Evolutionary conservation across 2,329 filamentous ascomycete genomes (phyloP), one percentile per base, ranked within the genome.

Genomic region (Cercospora sojina): DNA sequence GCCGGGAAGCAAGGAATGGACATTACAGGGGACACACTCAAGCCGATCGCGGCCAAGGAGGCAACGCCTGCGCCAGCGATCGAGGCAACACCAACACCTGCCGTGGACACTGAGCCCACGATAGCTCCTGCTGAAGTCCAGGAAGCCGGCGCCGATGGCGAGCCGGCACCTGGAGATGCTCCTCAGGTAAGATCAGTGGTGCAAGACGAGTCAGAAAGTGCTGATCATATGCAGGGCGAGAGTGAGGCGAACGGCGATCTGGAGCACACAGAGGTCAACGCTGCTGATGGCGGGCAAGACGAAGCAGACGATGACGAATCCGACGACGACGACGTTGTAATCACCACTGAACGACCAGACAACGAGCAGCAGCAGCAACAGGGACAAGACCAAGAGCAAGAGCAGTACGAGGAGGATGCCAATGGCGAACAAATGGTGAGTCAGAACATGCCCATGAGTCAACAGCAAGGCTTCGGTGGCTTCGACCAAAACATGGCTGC

Each of bases 1-100:
- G 91, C 96, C 79, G 96, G 96, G 84, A 82, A 75, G 69, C 71
- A 73, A n/a, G 67, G 65, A 35, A 73, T 66, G 47, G 73, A 72
- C 7, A 64, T 64, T 43, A 70, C 58, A 20, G 74, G 65, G 49
- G 62, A 64, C 62, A 53, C 62, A 10, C 62, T 62, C 12, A 64
- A 61, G 27, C 65, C 65, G n/a, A 51, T 77, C 5, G 71, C 75
- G 23, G 53, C 64, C 47, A 58, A 53, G 25, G 62, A 59, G 13
- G 62, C 60, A 23, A 38, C 65, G 16, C 56, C 62, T n/a, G 55
- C 27, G 8, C 59, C 62, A 23, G 64, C 41, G n/a, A 60, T 32
- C 10, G 59, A 41, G 32, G 43, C 62, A 27, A 53, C 59, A 27
- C 65, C 67, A 3, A 35, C 62, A 38, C 27, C 59, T 35, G 66